Evolutionary conservation across 768 basidiomycete genomes (phyloP), one percentile per base, ranked within the genome.

Genomic region (Russula sp.): DNA sequence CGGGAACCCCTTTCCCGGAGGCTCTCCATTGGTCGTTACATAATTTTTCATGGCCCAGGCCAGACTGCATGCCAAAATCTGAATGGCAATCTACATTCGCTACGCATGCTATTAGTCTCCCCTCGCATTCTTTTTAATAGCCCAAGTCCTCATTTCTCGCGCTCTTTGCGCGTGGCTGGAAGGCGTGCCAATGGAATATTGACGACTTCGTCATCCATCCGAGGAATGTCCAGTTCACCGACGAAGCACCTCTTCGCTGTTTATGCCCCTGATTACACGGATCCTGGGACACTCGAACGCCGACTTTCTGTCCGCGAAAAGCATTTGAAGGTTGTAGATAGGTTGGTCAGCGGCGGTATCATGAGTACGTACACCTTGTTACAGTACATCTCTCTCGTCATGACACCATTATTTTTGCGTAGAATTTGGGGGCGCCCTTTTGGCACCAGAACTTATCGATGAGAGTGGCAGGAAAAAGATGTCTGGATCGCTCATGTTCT

Each of bases 251-350:
- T 54, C 38, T 74, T 69, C 59, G 45, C 72, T 9, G 68, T 74
- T 10, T 75, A 66, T 39, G 72, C 73, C 1, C 75, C 75, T 0
- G 75, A 75, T 66, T 70, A 67, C 43, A 67, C 64, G 3, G 71
- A 70, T 56, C 62, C 64, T 2, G 70, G 67, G 6, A 67, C 61
- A 11, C 64, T 72, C 38, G 62, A 64, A 18, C 67, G 69, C 5
- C 63, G 73, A 11, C 45, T 71, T 48, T 53, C 56, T 7, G 70
- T 72, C 10, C 71, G 73, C 22, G 59, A 61, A 20, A 43, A 67
- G 48, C 73, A 74, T 46, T 39, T 74, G 9, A 59, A 50, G 35
- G 65, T 54, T 18, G 65, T 65, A 39, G 50, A 52, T 11, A 29
- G 20, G 14, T 18, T 65, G 56, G 41, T 29, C 10, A 53, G 39